Conservation (phyloP, 768 basidiomycete species). For the Xerocomellus amylosporus region DNA sequence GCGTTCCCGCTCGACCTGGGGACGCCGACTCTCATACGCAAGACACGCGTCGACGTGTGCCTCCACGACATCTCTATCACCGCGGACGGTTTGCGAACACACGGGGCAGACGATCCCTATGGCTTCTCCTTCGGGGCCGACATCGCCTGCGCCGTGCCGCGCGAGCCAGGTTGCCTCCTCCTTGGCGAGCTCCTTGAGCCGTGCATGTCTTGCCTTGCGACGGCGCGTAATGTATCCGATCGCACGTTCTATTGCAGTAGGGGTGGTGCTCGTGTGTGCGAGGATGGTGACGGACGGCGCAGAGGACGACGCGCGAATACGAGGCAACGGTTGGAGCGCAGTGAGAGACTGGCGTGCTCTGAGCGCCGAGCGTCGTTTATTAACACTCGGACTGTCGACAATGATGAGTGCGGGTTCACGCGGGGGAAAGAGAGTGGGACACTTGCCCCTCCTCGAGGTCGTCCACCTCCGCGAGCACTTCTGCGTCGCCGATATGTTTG, state of each 20-base stretch:
- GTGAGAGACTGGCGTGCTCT: constrained; percentile 41
- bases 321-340: constrained; percentile 23
- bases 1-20: constrained; percentile 33
- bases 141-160: constrained; percentile 23
- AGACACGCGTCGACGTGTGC: constrained; percentile 84
- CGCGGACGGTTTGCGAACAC: constrained; percentile 53
- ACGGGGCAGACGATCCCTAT: constrained; percentile 65
- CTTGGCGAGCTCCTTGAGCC: constrained; percentile 62
- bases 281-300: constrained; percentile 14
- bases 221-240: constrained; percentile 64
- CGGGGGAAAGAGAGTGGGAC: background rate
- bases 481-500: constrained; percentile 56
- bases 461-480: constrained; percentile 47
- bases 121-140: constrained; percentile 35
- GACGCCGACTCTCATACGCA: constrained; percentile 47
- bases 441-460: constrained; percentile 56
- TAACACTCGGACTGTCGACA: constrained; percentile 25
- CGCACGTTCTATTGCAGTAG: constrained; percentile 45
- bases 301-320: constrained; percentile 24
- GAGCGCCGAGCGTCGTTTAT: constrained; percentile 42
- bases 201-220: constrained; percentile 65
- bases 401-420: constrained; percentile 28
- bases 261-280: constrained; percentile 23
- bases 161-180: constrained; percentile 47
- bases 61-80: constrained; percentile 70